These are phyloP conservation scores for Filosporella fistucella DNA, from an alignment of 495 filamentous ascomycete species.

Conservation along the genomic window DNA sequence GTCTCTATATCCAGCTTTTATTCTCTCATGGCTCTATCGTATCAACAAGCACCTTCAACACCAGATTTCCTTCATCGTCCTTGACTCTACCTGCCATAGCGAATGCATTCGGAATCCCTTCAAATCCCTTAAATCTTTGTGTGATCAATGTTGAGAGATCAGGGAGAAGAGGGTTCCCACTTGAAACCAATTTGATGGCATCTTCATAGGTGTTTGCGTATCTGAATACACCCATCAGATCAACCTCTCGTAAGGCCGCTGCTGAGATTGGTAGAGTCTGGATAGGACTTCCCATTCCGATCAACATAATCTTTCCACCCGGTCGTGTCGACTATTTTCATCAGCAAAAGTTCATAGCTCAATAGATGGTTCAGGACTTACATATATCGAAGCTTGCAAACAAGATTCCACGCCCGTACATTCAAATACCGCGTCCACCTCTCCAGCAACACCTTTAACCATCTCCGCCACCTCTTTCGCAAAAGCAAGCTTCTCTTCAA, in stretches of 20 bases:
- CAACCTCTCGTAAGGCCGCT: conserved; percentile 85
- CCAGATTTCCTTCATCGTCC: conserved; percentile 45
- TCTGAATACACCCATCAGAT: conserved; percentile 86
- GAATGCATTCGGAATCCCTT: conserved; percentile 39
- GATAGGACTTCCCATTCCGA: conserved; percentile 92
- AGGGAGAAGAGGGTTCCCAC: conserved; percentile 46
- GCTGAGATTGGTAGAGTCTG: conserved; percentile 84
- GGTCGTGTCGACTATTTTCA: conserved; percentile 53
- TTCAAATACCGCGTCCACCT: conserved; percentile 81
- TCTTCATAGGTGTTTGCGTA: conserved; percentile 82
- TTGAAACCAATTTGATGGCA: conserved; percentile 68
- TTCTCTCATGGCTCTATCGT: conserved; percentile 19
- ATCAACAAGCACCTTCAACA: conserved; percentile 51
- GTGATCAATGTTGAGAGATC: conserved; percentile 66
- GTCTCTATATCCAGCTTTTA: no score
- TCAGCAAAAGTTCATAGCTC: neutral
- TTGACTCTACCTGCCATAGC: conserved; percentile 47
- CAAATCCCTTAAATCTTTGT: conserved; percentile 51
- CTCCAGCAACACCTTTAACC: conserved; percentile 40
- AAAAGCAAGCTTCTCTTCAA: conserved; percentile 55
- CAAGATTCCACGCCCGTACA: conserved; percentile 89
- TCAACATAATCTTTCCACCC: conserved; percentile 77
- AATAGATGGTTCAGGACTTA: conserved; percentile 24
- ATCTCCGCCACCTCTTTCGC: conserved; percentile 56
- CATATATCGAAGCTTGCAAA: conserved; percentile 84